Percentiles rank a stretch among this genome's conserved stretches.
phyloP scores from a whole-genome alignment of 1,284 basidiomycete genomes.

The Mycena citricolor region DNA sequence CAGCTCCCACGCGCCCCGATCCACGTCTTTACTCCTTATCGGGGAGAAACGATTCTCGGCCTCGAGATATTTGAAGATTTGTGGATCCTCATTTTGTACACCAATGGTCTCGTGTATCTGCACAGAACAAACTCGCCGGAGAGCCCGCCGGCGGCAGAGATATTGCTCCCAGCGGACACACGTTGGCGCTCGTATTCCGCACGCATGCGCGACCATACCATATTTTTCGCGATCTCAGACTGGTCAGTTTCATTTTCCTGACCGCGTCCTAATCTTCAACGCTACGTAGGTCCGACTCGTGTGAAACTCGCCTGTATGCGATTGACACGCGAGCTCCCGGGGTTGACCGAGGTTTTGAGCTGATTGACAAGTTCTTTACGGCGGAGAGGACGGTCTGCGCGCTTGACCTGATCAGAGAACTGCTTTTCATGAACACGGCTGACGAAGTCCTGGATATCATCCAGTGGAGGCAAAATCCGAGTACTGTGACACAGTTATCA shows the following conservation, averaged over 20 bases:
- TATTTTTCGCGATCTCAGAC: conserved; percentile 13
- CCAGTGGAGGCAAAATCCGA: conserved; percentile 28
- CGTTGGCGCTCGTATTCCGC: conserved; percentile 14
- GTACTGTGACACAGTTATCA: conserved; percentile 20
- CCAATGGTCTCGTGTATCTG: conserved; percentile 36
- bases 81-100: conserved; percentile 41
- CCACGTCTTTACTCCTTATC: conserved; percentile 7
- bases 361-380: conserved; percentile 1
- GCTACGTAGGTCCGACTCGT: not conserved
- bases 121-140: conserved; percentile 32
- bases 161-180: not conserved
- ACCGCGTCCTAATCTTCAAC: not conserved
- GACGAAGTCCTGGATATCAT: conserved; percentile 29
- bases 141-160: not conserved
- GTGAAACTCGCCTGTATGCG: conserved; percentile 10
- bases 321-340: conserved; percentile 4
- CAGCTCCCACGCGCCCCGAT: conserved; percentile 19
- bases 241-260: conserved; percentile 1
- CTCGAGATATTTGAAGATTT: conserved; percentile 39
- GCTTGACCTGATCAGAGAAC: conserved; percentile 30
- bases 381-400: conserved; percentile 33
- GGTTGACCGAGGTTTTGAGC: not conserved
- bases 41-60: conserved; percentile 29
- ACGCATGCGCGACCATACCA: not conserved
- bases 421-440: conserved; percentile 34